Evolutionary conservation across 2,329 filamentous ascomycete genomes (phyloP), one percentile per base, ranked within the genome.

Genomic region (Ophiostoma triangulosporum): DNA sequence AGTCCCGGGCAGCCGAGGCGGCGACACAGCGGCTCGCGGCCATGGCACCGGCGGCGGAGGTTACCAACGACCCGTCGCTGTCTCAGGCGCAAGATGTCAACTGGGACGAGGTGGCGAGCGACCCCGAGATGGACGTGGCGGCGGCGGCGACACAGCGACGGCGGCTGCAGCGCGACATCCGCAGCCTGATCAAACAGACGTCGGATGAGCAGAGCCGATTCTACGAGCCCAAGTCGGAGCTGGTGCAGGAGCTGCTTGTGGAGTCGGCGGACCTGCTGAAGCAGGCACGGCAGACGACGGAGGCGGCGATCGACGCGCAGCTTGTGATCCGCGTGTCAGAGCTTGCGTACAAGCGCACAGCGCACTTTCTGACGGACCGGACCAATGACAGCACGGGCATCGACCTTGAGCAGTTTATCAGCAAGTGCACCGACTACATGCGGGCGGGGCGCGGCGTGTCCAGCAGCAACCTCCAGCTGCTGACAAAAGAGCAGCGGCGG

Each of bases 351-450:
- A 87, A 86, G 60, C 89, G 88, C 64, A 84, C 88, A 0, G 74
- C 84, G 43, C 81, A 83, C 51, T 74, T 94, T 26, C 81, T 84
- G 1, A 74, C 88, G 29, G 89, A 89, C 6, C 58, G 57, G 33
- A 24, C 24, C 43, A 84, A 84, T 61, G 71, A 77, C 2, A 79
- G 80, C 3, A 81, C 84, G 50, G 88, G 89, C 7, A 71, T 98
- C 22, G 90, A 97, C 62, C 75, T 94, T 0, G 90, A 97, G 57
- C 87, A 95, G 61, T 94, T 97, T 62, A 80, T 97, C 14, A 86
- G 86, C 0, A 95, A 94, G 67, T 91, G 86, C 65, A 88, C 94
- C 56, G 79, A 78, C 3, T 97, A 86, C 64, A 96, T 97, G 88
- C 81, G 80, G 22, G 75, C 78, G 33, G 84, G 80, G 3, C 71